A percentile compares a stretch with the other conserved stretches of the same genome.
These are phyloP conservation scores for Penicillium soppii DNA, from an alignment of 495 filamentous ascomycete genomes.

Conservation along the genomic window DNA sequence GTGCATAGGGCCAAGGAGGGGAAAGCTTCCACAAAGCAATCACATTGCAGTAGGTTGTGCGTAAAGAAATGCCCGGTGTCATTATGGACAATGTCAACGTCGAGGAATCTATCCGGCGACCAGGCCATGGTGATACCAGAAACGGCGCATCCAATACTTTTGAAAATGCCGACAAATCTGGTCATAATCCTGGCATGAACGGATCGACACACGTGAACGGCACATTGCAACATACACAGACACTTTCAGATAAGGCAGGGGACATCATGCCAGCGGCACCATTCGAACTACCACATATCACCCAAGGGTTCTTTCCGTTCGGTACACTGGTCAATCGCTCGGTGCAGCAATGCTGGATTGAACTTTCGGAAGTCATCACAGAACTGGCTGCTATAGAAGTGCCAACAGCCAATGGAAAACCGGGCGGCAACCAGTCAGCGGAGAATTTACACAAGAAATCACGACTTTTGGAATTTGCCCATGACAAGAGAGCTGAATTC, in stretches of 20 bases:
- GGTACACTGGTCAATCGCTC: conserved; percentile 69
- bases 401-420: conserved; percentile 52
- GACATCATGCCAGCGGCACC: conserved; percentile 29
- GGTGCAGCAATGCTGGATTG: conserved; percentile 77
- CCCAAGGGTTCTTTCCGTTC: conserved; percentile 69
- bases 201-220: conserved; percentile 34
- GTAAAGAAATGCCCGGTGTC: conserved; percentile 46
- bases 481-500: conserved; percentile 66
- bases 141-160: conserved; percentile 23
- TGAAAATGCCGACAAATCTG: conserved; percentile 13
- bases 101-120: conserved; percentile 28
- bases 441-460: conserved; percentile 78
- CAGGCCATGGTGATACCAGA: conserved; percentile 21
- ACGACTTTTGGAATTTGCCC: conserved; percentile 69
- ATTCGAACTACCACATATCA: conserved; percentile 79
- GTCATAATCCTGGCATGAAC: conserved; percentile 21
- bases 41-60: not conserved
- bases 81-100: conserved; percentile 44
- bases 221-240: conserved; percentile 13
- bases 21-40: conserved; percentile 21
- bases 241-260: not conserved
- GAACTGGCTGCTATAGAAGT: conserved; percentile 65
- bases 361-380: conserved; percentile 67
- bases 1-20: conserved; percentile 35
- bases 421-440: conserved; percentile 54